Percentiles rank a stretch among this genome's conserved stretches.
Evolutionary conservation across 495 filamentous ascomycete species (phyloP).

Genomic region (Delitschia confertaspora): DNA sequence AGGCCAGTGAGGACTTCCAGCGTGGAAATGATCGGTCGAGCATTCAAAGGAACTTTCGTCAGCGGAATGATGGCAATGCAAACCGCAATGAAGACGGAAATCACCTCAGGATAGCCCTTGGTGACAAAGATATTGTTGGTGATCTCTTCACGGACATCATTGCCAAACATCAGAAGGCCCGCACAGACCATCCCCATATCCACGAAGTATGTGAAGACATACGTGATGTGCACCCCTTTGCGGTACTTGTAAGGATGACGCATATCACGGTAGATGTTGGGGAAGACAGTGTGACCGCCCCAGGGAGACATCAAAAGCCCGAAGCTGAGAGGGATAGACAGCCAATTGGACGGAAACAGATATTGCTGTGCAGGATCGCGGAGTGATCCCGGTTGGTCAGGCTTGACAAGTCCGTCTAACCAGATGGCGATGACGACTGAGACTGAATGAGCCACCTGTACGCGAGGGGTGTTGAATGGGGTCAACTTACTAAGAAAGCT

Average conservation of each 20-base stretch:
- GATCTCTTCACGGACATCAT: slow-evolving; percentile 73
- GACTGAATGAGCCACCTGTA: slow-evolving; percentile 16
- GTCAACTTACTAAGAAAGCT: slow-evolving; percentile 68
- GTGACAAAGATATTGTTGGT: slow-evolving; percentile 76
- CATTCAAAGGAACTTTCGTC: slow-evolving; percentile 89
- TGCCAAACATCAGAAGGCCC: slow-evolving; percentile 90
- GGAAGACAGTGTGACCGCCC: slow-evolving; percentile 93
- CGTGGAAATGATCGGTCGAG: slow-evolving; percentile 77
- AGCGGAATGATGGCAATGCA: slow-evolving; percentile 89
- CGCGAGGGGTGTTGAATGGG: slow-evolving; percentile 2
- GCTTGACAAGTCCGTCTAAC: slow-evolving; percentile 78
- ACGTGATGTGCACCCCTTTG: slow-evolving; percentile 68
- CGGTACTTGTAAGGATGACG: slow-evolving; percentile 81
- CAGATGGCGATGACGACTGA: slow-evolving; percentile 72
- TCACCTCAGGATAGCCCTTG: slow-evolving; percentile 60
- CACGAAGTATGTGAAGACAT: slow-evolving; percentile 77
- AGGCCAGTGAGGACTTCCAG: slow-evolving; percentile 72
- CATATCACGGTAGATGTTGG: slow-evolving; percentile 98
- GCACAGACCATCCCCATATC: slow-evolving; percentile 73
- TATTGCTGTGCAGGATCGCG: slow-evolving; percentile 70
- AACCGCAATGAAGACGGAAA: slow-evolving; percentile 68
- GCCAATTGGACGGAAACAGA: slow-evolving; percentile 77
- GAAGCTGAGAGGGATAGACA: slow-evolving; percentile 81
- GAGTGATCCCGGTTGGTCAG: slow-evolving; percentile 70
- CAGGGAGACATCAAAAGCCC: slow-evolving; percentile 96